phyloP scores from a whole-genome alignment of 352 stramenopile genomes.

The Albugo candida region DNA sequence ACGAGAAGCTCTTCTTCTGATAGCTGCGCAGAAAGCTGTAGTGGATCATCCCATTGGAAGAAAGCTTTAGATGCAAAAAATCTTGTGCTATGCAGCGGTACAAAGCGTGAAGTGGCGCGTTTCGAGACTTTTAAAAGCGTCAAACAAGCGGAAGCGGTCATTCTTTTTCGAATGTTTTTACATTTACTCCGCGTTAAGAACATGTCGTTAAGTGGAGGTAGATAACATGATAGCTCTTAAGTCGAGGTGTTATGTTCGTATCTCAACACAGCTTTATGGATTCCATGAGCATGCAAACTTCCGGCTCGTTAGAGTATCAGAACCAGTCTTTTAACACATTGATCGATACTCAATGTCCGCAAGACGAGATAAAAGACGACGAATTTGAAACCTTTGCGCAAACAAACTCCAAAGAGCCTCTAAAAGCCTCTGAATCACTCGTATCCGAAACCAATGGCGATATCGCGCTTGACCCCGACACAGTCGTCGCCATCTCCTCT shows the following conservation, averaged over 20 bases:
- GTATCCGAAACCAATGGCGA: neutral
- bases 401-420: neutral
- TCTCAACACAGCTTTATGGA: too few species aligned
- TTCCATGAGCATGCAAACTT: too few species aligned
- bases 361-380: too few species aligned
- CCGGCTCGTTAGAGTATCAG: too few species aligned
- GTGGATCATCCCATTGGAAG: slow-evolving; percentile 72
- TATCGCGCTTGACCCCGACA: slow-evolving; percentile 1
- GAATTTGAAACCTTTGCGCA: neutral
- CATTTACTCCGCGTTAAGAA: slow-evolving; percentile 3
- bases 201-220: slow-evolving; percentile 2
- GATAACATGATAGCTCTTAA: neutral
- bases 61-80: slow-evolving; percentile 21
- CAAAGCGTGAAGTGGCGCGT: neutral
- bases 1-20: slow-evolving; percentile 86
- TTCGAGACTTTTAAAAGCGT: neutral
- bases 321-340: too few species aligned
- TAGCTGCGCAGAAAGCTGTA: slow-evolving; percentile 53
- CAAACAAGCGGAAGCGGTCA: neutral
- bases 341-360: too few species aligned
- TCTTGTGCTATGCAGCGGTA: slow-evolving; percentile 1
- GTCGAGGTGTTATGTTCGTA: neutral
- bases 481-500: neutral
- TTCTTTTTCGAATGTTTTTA: neutral
- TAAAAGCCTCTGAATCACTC: neutral